Evolutionary conservation across 805 yeast species (phyloP), one percentile per base, ranked within the genome.

Genomic region (Komagataella ulmi): DNA sequence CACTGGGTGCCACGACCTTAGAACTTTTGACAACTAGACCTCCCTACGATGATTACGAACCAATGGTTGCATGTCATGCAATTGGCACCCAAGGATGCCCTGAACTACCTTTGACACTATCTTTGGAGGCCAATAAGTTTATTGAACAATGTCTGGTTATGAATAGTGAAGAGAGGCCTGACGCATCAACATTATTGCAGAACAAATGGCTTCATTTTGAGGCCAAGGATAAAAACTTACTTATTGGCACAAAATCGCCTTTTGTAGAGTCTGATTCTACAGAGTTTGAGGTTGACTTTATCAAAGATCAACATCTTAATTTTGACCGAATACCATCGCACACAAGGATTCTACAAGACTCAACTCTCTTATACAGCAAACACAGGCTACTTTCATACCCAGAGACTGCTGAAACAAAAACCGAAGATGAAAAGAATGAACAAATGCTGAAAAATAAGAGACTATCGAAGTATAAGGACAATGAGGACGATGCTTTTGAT

Each of bases 1-100:
- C 96, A 6, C 66, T 93, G 24, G 99, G 98, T 2, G 95, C 97
- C n/a, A 91, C 98, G 0, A 77, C 90, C 3, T 79, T 91, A 2
- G 99, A 93, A 64, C 70, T 93, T 46, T 69, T 88, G 50, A 84
- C 96, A 0, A 95, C 88, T 0, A 75, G 79, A 49, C 98, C 99
- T 0, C 97, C 97, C 0, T 88, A 88, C 59, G 83, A 83, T 55
- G 81, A 87, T 47, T 68, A 81, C 50, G 80, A 81, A 53, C 83
- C 85, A 7, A 81, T 86, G 81, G 84, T 88, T 1, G 88, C 93
- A 0, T 70, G 88, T 53, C 95, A 85, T 67, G 89, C 93, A 0
- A 84, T 88, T 50, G 95, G 88, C 0, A 78, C 83, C 5, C 88
- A 85, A 50, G 84, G 79, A 17, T 74, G 75, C 52, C 88, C 91